Evolutionary conservation across 2,329 filamentous ascomycete species (phyloP).

Genomic region (Ophiocordyceps unilateralis): DNA sequence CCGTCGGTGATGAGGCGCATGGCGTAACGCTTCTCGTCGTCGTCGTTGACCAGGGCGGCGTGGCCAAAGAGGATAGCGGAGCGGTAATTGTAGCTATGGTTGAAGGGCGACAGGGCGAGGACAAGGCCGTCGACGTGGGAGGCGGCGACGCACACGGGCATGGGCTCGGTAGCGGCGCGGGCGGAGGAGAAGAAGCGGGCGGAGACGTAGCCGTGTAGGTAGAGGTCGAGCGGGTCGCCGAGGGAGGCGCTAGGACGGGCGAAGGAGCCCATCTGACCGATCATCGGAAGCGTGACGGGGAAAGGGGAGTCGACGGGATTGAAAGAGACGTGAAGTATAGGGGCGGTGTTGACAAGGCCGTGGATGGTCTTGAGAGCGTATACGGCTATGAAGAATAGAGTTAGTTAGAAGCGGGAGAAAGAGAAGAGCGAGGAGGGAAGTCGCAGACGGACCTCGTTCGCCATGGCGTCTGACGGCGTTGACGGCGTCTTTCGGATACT

Average conservation of each 20-base stretch:
- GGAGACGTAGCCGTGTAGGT: conserved; percentile 74
- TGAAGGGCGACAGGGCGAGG: conserved; percentile 61
- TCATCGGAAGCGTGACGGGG: conserved; percentile 68
- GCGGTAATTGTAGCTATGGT: conserved; percentile 77
- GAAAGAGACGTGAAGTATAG: conserved; percentile 69
- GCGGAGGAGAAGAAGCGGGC: conserved; percentile 57
- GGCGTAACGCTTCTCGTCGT: conserved; percentile 57
- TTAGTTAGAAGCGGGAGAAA: not conserved
- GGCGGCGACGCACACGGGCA: conserved; percentile 57
- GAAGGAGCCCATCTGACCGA: conserved; percentile 66
- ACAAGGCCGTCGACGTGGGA: conserved; percentile 67
- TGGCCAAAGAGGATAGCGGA: conserved; percentile 63
- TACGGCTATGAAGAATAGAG: conserved; percentile 28
- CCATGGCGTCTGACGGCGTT: conserved; percentile 54
- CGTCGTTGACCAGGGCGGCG: conserved; percentile 47
- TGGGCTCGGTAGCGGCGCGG: conserved; percentile 21
- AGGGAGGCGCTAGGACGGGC: conserved; percentile 38
- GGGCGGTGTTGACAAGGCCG: conserved; percentile 54
- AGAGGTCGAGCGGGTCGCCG: conserved; percentile 53
- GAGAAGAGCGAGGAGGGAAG: not conserved
- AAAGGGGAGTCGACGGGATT: conserved; percentile 46
- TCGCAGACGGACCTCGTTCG: conserved; percentile 34
- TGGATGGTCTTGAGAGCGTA: conserved; percentile 64
- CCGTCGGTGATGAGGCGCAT: conserved; percentile 64
- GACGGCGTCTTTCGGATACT: conserved; percentile 45